Base-by-base conservation (phyloP, 2,329 filamentous ascomycete genomes). In the Trichoderma brevicompactum region DNA sequence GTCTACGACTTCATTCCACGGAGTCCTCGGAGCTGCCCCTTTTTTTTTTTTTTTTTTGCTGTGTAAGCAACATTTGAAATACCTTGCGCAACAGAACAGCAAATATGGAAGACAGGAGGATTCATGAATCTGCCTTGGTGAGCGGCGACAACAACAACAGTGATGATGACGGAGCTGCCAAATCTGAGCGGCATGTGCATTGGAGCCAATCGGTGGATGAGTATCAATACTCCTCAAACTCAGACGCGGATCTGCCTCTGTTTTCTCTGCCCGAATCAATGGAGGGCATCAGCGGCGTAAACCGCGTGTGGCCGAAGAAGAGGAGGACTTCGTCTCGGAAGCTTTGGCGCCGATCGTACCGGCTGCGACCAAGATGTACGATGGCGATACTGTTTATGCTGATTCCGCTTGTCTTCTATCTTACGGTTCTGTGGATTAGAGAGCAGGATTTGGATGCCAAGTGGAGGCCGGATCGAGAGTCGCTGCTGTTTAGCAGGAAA, bases 381-480 rank as follows among this genome's bases (percentile, higher is more conserved):
- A 79, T 80, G 75, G 71, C 83, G 46, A 63, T 83, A 34, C 65
- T 81, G 61, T 56, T 80, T 44, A 70, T 68, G 15, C 17, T 71
- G 15, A 40, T 75, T 7, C 48, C 71, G 34, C 32, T 73, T 13
- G 65, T 68, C 32, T 58, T 67, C 17, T 74, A 79, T 50, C 70
- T 81, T 67, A 71, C 79, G 66, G 81, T 81, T 70, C 67, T 81
- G 46, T 83, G 79, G 78, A 78, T 73, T 64, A 73, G 77, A 38
- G 82, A 87, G 70, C 76, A 78, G 5, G 76, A 76, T 13, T 74
- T 84, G 52, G 69, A 72, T 28, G 74, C 76, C 50, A 80, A 78
- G 7, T 87, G 85, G 84, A 72, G 75, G 5, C 84, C 84, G 0
- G 83, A 86, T 71, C 71, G 74, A 28, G 79, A 77, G 23, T 79